Conservation (phyloP, 2,329 filamentous ascomycete species). For the Trichoderma arundinaceum region DNA sequence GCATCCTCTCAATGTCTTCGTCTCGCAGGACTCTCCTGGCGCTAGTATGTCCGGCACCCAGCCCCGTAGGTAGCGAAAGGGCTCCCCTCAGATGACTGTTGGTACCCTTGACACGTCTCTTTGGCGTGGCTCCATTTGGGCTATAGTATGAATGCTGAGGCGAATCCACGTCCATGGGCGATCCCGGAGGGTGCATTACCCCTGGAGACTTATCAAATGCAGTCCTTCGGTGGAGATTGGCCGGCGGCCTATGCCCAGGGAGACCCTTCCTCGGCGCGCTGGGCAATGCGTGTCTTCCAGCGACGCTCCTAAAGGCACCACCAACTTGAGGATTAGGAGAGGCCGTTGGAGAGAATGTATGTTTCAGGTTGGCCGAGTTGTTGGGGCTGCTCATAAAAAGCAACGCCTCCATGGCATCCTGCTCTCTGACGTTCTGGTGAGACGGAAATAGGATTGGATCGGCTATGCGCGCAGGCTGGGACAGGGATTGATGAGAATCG, state of each 20-base stretch:
- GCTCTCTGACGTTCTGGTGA: slow-evolving; percentile 70
- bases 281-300: slow-evolving; percentile 50
- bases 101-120: slow-evolving; percentile 51
- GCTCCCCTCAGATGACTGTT: slow-evolving; percentile 46
- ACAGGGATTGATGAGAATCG: slow-evolving; percentile 41
- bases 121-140: slow-evolving; percentile 48
- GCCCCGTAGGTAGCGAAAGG: slow-evolving; percentile 57
- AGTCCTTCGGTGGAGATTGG: slow-evolving; percentile 51
- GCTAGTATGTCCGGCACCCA: slow-evolving; percentile 50
- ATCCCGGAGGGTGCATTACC: slow-evolving; percentile 44
- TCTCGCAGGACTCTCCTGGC: slow-evolving; percentile 52
- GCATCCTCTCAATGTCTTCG: slow-evolving; percentile 64
- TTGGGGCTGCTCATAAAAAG: slow-evolving; percentile 83
- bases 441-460: slow-evolving; percentile 69
- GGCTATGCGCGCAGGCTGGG: slow-evolving; percentile 41
- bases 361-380: slow-evolving; percentile 68
- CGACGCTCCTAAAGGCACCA: slow-evolving; percentile 32
- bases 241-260: slow-evolving; percentile 55
- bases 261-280: slow-evolving; percentile 58
- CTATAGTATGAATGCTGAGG: slow-evolving; percentile 41
- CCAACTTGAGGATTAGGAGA: slow-evolving; percentile 43
- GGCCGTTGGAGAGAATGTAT: slow-evolving; percentile 54
- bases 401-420: slow-evolving; percentile 80
- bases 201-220: slow-evolving; percentile 56
- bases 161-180: slow-evolving; percentile 56